Conservation (phyloP, 495 filamentous ascomycete species). For the Penicillium ucsense region DNA sequence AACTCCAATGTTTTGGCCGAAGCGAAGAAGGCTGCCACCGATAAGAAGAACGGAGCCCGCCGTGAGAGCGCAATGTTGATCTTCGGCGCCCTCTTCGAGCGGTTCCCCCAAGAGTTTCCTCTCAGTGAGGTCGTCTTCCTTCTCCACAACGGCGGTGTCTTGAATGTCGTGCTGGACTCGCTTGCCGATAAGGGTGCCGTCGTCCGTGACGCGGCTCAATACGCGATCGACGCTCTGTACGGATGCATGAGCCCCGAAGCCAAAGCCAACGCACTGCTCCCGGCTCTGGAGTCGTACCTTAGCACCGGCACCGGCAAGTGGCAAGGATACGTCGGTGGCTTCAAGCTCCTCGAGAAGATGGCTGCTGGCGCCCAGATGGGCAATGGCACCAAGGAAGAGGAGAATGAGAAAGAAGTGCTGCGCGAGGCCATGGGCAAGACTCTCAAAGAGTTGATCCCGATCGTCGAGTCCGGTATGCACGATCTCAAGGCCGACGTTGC, state of each 20-base stretch:
- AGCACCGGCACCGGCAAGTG: slow-evolving; percentile 79
- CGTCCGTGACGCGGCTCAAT: slow-evolving; percentile 85
- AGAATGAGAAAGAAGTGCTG: slow-evolving; percentile 74
- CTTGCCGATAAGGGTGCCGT: slow-evolving; percentile 84
- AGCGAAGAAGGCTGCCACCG: slow-evolving; percentile 75
- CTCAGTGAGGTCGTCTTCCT: slow-evolving; percentile 75
- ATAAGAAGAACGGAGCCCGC: slow-evolving; percentile 85
- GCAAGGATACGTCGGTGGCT: slow-evolving; percentile 87
- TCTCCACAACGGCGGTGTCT: slow-evolving; percentile 63
- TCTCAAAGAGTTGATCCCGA: slow-evolving; percentile 80
- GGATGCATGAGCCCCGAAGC: slow-evolving; percentile 68
- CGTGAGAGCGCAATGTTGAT: slow-evolving; percentile 94
- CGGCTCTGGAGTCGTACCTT: slow-evolving; percentile 62
- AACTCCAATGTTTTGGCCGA: slow-evolving; percentile 60
- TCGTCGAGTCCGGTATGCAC: slow-evolving; percentile 91
- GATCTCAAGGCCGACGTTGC: slow-evolving; percentile 86
- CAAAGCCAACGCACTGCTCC: slow-evolving; percentile 68
- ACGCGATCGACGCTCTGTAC: slow-evolving; percentile 87
- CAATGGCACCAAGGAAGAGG: slow-evolving; percentile 66
- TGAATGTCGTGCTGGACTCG: slow-evolving; percentile 68
- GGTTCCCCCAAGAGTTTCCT: slow-evolving; percentile 66
- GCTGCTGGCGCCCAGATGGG: slow-evolving; percentile 86
- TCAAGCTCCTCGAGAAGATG: slow-evolving; percentile 75
- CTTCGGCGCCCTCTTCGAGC: slow-evolving; percentile 86
- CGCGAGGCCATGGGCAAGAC: slow-evolving; percentile 87